Conservation (phyloP, 139 green algal genomes). For the Chlamydomonas schloesseri region DNA sequence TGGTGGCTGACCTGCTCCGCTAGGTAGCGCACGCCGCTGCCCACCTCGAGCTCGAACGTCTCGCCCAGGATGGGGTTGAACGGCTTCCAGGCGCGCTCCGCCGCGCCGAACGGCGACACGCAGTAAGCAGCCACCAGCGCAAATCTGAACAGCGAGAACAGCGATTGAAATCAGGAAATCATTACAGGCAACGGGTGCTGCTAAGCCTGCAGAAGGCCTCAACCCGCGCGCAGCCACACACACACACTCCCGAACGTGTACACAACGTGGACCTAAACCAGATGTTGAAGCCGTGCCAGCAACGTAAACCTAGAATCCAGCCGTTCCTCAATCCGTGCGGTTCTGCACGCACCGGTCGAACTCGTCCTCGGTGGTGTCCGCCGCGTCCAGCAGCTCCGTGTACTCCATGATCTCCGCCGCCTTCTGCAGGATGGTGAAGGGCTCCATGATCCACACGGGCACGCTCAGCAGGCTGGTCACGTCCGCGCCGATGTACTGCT, state of each 20-base stretch:
- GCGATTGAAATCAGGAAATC: too few relatives aligned
- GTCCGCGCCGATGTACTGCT: constrained; percentile 90
- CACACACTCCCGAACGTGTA: too few relatives aligned
- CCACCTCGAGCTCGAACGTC: constrained; percentile 91
- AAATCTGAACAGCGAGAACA: constrained; percentile 63
- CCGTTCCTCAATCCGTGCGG: too few relatives aligned
- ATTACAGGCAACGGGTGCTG: too few relatives aligned
- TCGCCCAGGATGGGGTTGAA: constrained; percentile 99
- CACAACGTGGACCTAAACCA: too few relatives aligned
- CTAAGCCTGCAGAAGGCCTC: too few relatives aligned
- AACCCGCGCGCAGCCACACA: too few relatives aligned
- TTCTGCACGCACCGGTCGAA: constrained; percentile 71
- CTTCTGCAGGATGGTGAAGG: constrained; percentile 97
- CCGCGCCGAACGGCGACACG: constrained; percentile 89
- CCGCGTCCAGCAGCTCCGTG: constrained; percentile 89
- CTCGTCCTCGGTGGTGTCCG: constrained; percentile 81
- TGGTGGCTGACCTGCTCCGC: constrained; percentile 97
- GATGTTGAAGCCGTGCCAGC: too few relatives aligned
- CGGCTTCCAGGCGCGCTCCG: constrained; percentile 96
- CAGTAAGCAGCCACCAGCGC: constrained; percentile 90
- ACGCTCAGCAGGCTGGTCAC: constrained; percentile 94
- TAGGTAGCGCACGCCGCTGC: constrained; percentile 82
- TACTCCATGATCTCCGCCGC: constrained; percentile 99
- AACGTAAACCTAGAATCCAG: too few relatives aligned
- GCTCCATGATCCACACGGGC: constrained; percentile 98